phyloP scores from a whole-genome alignment of 305 asterid genomes.

The Fraxinus latifolia region DNA sequence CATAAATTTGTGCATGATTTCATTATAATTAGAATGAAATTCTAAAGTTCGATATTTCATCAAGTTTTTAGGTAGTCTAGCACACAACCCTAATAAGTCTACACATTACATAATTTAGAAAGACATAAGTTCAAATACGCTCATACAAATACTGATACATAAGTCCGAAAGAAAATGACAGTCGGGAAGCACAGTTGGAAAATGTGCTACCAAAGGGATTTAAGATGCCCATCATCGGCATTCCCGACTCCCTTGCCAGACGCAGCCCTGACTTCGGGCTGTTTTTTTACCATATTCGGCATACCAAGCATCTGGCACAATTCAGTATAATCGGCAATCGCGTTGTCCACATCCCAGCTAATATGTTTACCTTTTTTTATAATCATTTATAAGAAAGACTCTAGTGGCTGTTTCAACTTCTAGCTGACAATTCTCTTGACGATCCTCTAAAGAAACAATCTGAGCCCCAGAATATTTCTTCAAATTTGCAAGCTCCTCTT shows the following conservation, averaged over 20 bases:
- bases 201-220: background rate
- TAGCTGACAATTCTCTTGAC: background rate
- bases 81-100: background rate
- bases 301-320: background rate
- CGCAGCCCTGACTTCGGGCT: background rate
- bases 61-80: background rate
- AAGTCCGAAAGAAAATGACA: background rate
- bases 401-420: background rate
- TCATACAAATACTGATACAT: background rate
- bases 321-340: background rate
- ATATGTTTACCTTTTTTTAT: background rate
- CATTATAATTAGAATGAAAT: background rate
- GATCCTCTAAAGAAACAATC: background rate
- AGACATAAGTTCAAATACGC: background rate
- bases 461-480: background rate
- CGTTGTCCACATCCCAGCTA: background rate
- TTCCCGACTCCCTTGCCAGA: background rate
- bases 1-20: background rate
- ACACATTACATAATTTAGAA: background rate
- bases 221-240: background rate
- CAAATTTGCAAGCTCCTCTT: background rate
- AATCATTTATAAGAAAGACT: background rate
- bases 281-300: background rate
- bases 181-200: background rate
- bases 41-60: background rate